A percentile compares a stretch with the other conserved stretches of the same genome.
phyloP scores from a whole-genome alignment of 2,329 filamentous ascomycete species.

The Aspergillus tubingensis region DNA sequence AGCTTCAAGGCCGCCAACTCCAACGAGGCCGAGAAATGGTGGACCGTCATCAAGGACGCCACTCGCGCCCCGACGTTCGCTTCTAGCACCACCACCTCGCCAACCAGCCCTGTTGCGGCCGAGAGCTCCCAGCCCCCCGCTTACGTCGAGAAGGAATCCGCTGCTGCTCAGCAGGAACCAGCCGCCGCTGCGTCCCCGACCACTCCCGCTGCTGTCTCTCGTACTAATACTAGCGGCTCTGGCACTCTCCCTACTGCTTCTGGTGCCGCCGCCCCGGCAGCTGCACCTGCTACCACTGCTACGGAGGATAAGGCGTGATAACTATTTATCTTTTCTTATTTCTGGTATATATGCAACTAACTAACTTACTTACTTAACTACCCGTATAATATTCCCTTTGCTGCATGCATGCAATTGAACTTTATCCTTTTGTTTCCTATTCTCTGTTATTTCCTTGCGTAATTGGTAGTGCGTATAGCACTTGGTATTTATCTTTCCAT shows the following conservation, averaged over 20 bases:
- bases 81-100: slow-evolving; percentile 5
- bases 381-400: too few species aligned
- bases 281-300: not conserved
- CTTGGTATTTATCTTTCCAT: too few species aligned
- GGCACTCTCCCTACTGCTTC: not conserved
- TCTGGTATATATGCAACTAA: too few species aligned
- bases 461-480: too few species aligned
- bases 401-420: too few species aligned
- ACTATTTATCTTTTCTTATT: too few species aligned
- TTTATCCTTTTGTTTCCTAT: too few species aligned
- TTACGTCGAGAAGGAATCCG: slow-evolving; percentile 29
- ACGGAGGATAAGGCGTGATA: not conserved
- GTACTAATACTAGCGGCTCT: not conserved
- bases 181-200: slow-evolving; percentile 2
- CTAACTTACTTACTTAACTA: too few species aligned
- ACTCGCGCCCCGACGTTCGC: slow-evolving; percentile 20
- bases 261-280: not conserved
- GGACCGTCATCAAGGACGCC: slow-evolving; percentile 62
- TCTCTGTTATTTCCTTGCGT: too few species aligned
- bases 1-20: slow-evolving; percentile 84
- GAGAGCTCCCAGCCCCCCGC: slow-evolving; percentile 24
- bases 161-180: not conserved
- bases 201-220: slow-evolving; percentile 9
- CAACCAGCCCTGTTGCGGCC: slow-evolving; percentile 14
- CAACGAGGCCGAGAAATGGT: slow-evolving; percentile 82